A percentile compares a stretch with the other conserved stretches of the same genome.
These are phyloP conservation scores for Epichloe coenophiala DNA, from an alignment of 2,329 filamentous ascomycete species.

Conservation along the genomic window DNA sequence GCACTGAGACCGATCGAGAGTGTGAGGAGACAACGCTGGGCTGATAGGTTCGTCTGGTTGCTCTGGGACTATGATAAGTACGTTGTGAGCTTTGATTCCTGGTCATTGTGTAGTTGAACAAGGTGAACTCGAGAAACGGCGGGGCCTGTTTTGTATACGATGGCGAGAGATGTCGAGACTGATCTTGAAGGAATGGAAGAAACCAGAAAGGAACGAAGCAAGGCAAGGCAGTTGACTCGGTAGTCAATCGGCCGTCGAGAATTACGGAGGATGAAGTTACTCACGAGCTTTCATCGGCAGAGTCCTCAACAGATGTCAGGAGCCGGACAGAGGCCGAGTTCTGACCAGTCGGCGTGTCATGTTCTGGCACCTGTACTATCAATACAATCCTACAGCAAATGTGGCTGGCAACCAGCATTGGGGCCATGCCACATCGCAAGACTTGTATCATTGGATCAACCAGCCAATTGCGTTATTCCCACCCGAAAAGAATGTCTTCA, in stretches of 20 bases:
- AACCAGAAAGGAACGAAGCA: not conserved
- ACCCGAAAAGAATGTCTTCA: constrained; percentile 26
- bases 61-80: constrained; percentile 25
- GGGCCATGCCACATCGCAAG: constrained; percentile 50
- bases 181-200: not conserved
- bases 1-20: constrained; percentile 34
- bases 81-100: constrained; percentile 24
- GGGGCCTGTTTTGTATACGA: not conserved
- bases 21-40: constrained; percentile 35
- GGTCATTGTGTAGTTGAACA: constrained; percentile 4
- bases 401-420: constrained; percentile 49
- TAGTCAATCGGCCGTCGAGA: no score
- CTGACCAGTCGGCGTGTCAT: constrained; percentile 31
- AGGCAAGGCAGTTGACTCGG: not conserved
- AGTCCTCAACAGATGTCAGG: constrained; percentile 49
- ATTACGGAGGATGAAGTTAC: constrained; percentile 22
- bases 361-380: constrained; percentile 53
- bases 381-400: constrained; percentile 31
- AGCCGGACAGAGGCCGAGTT: constrained; percentile 44
- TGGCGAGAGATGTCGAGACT: not conserved
- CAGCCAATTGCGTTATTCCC: constrained; percentile 48
- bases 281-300: constrained; percentile 39
- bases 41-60: constrained; percentile 34
- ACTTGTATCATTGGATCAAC: constrained; percentile 52
- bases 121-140: constrained; percentile 20